phyloP scores from a whole-genome alignment of 2,329 filamentous ascomycete species.

The Aspergillus pseudonomiae region DNA sequence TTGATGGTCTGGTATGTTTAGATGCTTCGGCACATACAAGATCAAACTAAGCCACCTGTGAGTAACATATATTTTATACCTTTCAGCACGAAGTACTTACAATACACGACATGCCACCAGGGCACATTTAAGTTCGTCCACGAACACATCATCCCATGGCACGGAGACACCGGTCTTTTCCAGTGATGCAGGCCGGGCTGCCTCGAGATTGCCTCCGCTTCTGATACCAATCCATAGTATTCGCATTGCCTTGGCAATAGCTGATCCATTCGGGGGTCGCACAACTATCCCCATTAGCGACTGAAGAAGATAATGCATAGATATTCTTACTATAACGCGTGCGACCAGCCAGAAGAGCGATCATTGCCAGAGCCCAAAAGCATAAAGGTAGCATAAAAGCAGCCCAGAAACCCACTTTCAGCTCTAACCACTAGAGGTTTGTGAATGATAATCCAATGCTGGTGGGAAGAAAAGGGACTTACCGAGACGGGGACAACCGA shows the following conservation, averaged over 20 bases:
- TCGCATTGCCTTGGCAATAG: not conserved
- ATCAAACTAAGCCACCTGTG: not conserved
- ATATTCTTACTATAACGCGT: not conserved
- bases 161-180: not conserved
- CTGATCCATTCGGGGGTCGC: not conserved
- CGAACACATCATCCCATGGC: not conserved
- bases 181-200: not conserved
- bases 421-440: constrained; percentile 3
- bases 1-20: too few relatives aligned
- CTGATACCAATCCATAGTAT: constrained; percentile 9
- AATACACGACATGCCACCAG: not conserved
- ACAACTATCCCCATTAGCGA: not conserved
- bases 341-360: not conserved
- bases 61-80: not conserved
- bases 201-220: constrained; percentile 4
- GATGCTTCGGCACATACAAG: not conserved
- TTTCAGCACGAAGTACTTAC: not conserved
- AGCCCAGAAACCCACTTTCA: constrained; percentile 10
- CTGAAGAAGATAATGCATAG: too few relatives aligned
- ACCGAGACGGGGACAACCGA: not conserved
- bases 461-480: not conserved
- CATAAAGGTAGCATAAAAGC: constrained; percentile 6
- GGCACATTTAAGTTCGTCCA: not conserved
- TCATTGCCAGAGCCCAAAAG: constrained; percentile 6
- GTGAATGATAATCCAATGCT: not conserved